phyloP scores from a whole-genome alignment of 129 eudicot species.

The Artemisia tridentata region DNA sequence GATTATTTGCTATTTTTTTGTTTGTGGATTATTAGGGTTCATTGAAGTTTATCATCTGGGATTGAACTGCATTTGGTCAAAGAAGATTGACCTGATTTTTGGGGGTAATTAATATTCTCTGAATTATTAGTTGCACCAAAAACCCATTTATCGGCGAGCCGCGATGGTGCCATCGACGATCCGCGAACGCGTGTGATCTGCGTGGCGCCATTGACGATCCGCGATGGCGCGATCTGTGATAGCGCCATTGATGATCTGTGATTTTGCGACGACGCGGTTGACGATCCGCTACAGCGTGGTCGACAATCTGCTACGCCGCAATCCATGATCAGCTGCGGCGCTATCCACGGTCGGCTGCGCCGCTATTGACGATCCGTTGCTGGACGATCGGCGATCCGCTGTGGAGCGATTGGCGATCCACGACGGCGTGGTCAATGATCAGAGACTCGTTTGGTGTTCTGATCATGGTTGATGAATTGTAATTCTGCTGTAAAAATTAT shows the following conservation, averaged over 20 bases:
- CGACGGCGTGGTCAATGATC: not conserved
- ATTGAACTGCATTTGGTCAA: slow-evolving; percentile 34
- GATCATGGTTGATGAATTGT: not conserved
- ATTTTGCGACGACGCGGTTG: not conserved
- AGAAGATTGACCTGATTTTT: slow-evolving; percentile 23
- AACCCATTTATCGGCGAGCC: not conserved
- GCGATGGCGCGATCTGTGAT: not conserved
- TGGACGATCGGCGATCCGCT: not conserved
- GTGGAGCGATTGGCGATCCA: not conserved
- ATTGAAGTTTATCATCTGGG: slow-evolving; percentile 34
- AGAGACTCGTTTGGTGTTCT: not conserved
- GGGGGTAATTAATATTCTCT: slow-evolving; percentile 28
- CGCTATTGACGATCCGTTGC: not conserved
- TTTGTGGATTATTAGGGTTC: slow-evolving; percentile 16
- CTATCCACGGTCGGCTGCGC: no score
- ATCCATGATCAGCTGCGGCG: not conserved
- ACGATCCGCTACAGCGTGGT: not conserved
- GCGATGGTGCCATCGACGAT: not conserved
- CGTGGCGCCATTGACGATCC: not conserved
- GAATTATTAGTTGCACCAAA: slow-evolving; percentile 10
- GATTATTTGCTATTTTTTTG: not conserved
- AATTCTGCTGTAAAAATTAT: not conserved
- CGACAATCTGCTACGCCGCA: not conserved
- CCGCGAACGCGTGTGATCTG: not conserved
- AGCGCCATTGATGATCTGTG: not conserved